Evolutionary conservation across 495 filamentous ascomycete species (phyloP).

Genomic region (Penicillium maclennaniae): DNA sequence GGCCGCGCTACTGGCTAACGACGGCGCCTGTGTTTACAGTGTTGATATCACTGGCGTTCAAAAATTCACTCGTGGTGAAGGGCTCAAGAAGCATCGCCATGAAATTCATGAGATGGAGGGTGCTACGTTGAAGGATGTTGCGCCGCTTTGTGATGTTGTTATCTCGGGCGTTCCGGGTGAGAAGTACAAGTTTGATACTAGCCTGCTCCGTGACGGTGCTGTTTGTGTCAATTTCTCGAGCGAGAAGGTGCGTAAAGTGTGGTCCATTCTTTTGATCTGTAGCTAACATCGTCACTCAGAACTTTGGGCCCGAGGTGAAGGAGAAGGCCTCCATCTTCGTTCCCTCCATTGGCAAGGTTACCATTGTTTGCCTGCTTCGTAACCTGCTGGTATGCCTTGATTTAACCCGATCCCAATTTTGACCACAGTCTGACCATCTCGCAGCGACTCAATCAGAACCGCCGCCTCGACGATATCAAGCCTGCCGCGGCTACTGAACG

Average conservation of each 20-base stretch:
- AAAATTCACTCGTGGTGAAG: constrained; percentile 81
- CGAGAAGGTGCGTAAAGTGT: constrained; percentile 57
- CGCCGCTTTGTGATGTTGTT: constrained; percentile 86
- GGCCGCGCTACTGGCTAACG: constrained; percentile 92
- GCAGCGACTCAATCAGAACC: constrained; percentile 52
- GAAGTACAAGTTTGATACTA: constrained; percentile 80
- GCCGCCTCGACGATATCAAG: constrained; percentile 41
- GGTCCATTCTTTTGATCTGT: not conserved
- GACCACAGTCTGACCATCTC: not conserved
- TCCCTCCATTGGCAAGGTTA: constrained; percentile 95
- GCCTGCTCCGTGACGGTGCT: constrained; percentile 77
- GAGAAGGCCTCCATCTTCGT: constrained; percentile 96
- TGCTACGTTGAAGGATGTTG: constrained; percentile 70
- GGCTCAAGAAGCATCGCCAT: constrained; percentile 75
- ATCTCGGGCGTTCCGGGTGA: constrained; percentile 89
- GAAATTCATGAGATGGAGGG: constrained; percentile 76
- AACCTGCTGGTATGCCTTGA: constrained; percentile 74
- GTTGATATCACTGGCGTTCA: constrained; percentile 93
- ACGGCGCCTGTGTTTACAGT: constrained; percentile 91
- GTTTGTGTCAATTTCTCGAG: constrained; percentile 98
- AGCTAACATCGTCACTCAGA: constrained; percentile 40
- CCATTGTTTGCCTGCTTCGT: constrained; percentile 83
- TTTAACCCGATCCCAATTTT: not conserved
- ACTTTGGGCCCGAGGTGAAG: constrained; percentile 84
- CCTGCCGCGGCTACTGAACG: constrained; percentile 44